Conservation (phyloP, 805 yeast species). For the Candida andamanensis region DNA sequence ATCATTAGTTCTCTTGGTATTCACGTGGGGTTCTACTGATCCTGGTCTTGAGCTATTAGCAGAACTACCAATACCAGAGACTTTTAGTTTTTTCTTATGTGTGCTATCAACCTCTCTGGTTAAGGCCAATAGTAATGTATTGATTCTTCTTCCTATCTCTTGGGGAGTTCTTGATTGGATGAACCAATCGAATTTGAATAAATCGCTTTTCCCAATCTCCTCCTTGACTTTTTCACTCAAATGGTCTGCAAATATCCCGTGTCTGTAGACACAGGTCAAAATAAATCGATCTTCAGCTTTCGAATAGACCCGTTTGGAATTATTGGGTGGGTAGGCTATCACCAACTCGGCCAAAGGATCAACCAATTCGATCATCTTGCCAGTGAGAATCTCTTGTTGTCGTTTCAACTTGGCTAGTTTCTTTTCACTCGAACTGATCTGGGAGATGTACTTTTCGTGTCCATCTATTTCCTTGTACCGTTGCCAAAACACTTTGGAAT, state of each 20-base stretch:
- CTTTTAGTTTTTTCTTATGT: conserved; percentile 37
- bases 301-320: conserved; percentile 69
- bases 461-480: conserved; percentile 60
- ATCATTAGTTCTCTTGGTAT: conserved; percentile 2
- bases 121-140: conserved; percentile 60
- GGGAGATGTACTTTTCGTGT: conserved; percentile 62
- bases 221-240: conserved; percentile 61
- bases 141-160: conserved; percentile 66
- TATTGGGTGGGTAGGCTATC: conserved; percentile 77
- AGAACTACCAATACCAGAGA: conserved; percentile 10
- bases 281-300: conserved; percentile 67
- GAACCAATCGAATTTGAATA: conserved; percentile 71
- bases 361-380: conserved; percentile 48
- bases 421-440: conserved; percentile 69
- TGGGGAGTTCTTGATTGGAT: conserved; percentile 65
- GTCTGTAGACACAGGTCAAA: conserved; percentile 53
- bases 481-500: conserved; percentile 61
- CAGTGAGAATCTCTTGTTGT: conserved; percentile 52
- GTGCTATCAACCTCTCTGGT: conserved; percentile 55
- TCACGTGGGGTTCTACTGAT: conserved; percentile 29
- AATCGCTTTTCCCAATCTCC: conserved; percentile 53
- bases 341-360: conserved; percentile 59
- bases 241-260: conserved; percentile 57
- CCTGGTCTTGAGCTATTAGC: conserved; percentile 27
- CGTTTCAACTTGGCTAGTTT: conserved; percentile 49